phyloP scores from a whole-genome alignment of 2,329 filamentous ascomycete species.

The Fusarium sp. region DNA sequence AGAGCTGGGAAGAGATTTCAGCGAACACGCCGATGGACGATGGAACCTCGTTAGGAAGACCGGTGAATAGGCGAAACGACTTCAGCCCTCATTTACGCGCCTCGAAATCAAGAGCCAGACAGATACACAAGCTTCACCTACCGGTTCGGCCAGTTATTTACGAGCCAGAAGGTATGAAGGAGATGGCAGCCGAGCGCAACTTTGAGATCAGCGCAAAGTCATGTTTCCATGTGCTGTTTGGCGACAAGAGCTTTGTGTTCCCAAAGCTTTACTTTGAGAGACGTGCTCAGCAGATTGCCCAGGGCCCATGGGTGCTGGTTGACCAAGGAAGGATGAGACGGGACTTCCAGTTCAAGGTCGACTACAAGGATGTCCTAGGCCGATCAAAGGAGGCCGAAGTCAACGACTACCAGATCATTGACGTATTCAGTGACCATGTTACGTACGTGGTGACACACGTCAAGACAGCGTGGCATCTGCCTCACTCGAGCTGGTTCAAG shows the following conservation, averaged over 20 bases:
- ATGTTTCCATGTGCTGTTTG: slow-evolving; percentile 94
- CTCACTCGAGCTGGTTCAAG: slow-evolving; percentile 78
- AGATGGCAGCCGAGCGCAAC: slow-evolving; percentile 76
- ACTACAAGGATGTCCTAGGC: slow-evolving; percentile 70
- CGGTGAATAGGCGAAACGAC: slow-evolving; percentile 45
- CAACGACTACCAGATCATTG: slow-evolving; percentile 84
- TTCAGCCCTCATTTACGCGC: slow-evolving; percentile 50
- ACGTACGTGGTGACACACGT: slow-evolving; percentile 70
- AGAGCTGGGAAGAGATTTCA: slow-evolving; percentile 90
- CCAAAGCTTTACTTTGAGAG: slow-evolving; percentile 88
- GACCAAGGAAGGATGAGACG: slow-evolving; percentile 76
- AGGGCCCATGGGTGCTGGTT: slow-evolving; percentile 80
- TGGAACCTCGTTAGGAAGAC: slow-evolving; percentile 55
- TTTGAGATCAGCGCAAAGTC: slow-evolving; percentile 94
- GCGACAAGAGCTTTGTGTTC: slow-evolving; percentile 94
- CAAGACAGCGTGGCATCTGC: slow-evolving; percentile 81
- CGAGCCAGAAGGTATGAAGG: slow-evolving; percentile 81
- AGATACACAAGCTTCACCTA: slow-evolving; percentile 76
- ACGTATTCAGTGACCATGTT: slow-evolving; percentile 78
- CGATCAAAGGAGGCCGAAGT: slow-evolving; percentile 68
- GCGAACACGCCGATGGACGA: slow-evolving; percentile 65
- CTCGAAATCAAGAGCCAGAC: slow-evolving; percentile 48
- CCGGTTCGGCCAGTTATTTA: slow-evolving; percentile 83
- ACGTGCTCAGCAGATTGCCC: slow-evolving; percentile 78
- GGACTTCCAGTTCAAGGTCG: slow-evolving; percentile 81